Percentiles rank a stretch among this genome's conserved stretches.
Conservation (phyloP, 345 rosid species). For the Hypericum androsaemum region DNA sequence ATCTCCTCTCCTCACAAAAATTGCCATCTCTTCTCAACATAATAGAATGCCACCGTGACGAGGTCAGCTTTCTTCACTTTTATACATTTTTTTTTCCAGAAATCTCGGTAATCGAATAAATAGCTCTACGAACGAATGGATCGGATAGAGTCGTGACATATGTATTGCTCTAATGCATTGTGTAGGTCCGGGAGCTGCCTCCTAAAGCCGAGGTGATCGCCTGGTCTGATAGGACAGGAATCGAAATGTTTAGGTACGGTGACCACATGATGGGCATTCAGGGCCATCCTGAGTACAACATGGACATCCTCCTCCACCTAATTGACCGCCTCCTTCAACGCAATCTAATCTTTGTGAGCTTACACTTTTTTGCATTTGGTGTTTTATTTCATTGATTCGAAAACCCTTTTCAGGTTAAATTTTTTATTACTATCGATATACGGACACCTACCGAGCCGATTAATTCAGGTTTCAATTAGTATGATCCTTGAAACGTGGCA, state of each 20-base stretch:
- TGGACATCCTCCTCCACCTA: conserved; percentile 35
- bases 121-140: too few species aligned
- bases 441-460: too few species aligned
- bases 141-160: not conserved
- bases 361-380: not conserved
- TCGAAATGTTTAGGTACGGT: conserved; percentile 54
- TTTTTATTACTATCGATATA: too few species aligned
- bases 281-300: conserved; percentile 66
- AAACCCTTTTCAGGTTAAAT: too few species aligned
- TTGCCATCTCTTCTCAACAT: conserved; percentile 31
- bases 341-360: conserved; percentile 23
- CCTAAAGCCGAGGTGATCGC: conserved; percentile 41
- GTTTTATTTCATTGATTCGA: too few species aligned
- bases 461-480: too few species aligned
- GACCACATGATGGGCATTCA: conserved; percentile 71
- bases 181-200: conserved; percentile 44
- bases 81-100: too few species aligned
- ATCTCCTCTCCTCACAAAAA: conserved; percentile 28
- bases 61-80: conserved; percentile 28
- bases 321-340: conserved; percentile 24
- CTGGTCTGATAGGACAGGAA: conserved; percentile 37
- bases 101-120: not conserved
- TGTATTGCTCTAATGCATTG: not conserved
- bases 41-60: conserved; percentile 58
- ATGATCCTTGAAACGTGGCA: too few species aligned